phyloP scores from a whole-genome alignment of 352 stramenopile species.

The Pythium aquatile region DNA sequence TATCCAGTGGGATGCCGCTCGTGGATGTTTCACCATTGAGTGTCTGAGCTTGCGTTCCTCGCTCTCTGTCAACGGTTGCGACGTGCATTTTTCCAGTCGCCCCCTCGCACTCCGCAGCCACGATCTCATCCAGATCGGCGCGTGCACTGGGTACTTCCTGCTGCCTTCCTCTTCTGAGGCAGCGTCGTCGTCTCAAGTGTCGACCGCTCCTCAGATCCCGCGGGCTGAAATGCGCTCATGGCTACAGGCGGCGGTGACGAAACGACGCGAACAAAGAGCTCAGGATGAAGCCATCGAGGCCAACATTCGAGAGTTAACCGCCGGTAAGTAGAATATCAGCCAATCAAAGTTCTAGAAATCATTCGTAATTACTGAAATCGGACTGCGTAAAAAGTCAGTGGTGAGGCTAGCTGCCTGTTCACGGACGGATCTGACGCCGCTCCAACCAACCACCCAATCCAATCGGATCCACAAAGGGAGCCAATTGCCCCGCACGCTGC shows the following conservation, averaged over 20 bases:
- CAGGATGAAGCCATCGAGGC: slow-evolving; percentile 24
- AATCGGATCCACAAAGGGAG: slow-evolving; percentile 8
- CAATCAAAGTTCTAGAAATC: slow-evolving; percentile 2
- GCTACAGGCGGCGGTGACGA: slow-evolving; percentile 30
- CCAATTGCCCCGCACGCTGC: neutral
- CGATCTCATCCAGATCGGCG: slow-evolving; percentile 68
- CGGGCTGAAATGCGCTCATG: slow-evolving; percentile 34
- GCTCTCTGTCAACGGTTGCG: slow-evolving; percentile 68
- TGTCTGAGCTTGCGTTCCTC: slow-evolving; percentile 53
- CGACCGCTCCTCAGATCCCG: slow-evolving; percentile 7
- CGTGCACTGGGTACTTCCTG: slow-evolving; percentile 71
- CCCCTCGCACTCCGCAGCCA: slow-evolving; percentile 47
- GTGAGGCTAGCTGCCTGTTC: neutral
- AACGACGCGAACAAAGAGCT: slow-evolving; percentile 20
- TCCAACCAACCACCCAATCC: slow-evolving; percentile 28
- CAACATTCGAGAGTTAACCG: slow-evolving; percentile 14
- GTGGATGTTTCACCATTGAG: slow-evolving; percentile 58
- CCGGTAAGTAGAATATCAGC: slow-evolving; percentile 7
- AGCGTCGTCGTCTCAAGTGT: neutral
- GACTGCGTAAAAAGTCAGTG: slow-evolving; percentile 9
- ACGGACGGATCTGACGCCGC: slow-evolving; percentile 14
- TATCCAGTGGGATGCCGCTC: slow-evolving; percentile 57
- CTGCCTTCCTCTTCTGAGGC: slow-evolving; percentile 33
- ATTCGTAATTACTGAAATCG: slow-evolving; percentile 16
- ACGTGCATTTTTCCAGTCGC: slow-evolving; percentile 45